These are phyloP conservation scores for Lodderomyces theae DNA, from an alignment of 1,139 yeast genomes.

Conservation along the genomic window DNA sequence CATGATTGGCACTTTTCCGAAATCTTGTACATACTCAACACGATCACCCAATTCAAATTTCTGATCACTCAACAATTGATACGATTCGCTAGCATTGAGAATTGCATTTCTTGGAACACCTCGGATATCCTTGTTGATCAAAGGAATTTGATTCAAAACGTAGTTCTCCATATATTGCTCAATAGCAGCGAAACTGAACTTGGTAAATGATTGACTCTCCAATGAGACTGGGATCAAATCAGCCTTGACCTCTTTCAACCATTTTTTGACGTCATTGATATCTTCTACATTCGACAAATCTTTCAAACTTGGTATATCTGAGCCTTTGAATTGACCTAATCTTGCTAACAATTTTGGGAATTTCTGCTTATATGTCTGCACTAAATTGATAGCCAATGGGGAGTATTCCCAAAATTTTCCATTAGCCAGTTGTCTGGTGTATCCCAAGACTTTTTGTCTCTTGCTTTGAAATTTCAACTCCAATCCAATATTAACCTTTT, in stretches of 20 bases:
- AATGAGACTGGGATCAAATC: constrained; percentile 64
- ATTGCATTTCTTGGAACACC: constrained; percentile 88
- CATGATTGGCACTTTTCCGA: constrained; percentile 87
- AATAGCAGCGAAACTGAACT: constrained; percentile 61
- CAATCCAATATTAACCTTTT: constrained; percentile 73
- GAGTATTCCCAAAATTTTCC: constrained; percentile 84
- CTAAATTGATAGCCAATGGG: constrained; percentile 64
- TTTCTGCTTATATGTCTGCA: constrained; percentile 56
- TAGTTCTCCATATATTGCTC: constrained; percentile 61
- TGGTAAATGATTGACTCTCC: constrained; percentile 77
- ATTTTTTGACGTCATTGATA: constrained; percentile 45
- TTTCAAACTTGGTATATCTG: constrained; percentile 28
- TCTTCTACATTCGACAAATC: constrained; percentile 29
- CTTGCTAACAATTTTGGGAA: constrained; percentile 63
- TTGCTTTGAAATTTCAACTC: constrained; percentile 80
- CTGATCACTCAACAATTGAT: constrained; percentile 71
- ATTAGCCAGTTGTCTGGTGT: constrained; percentile 53
- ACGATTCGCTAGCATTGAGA: constrained; percentile 71
- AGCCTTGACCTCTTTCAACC: constrained; percentile 58
- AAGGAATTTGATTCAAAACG: constrained; percentile 38
- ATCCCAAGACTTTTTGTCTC: constrained; percentile 84
- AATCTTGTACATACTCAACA: constrained; percentile 77
- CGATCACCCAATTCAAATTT: constrained; percentile 85
- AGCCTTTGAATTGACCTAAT: constrained; percentile 21
- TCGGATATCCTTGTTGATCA: constrained; percentile 56